Conservation (phyloP, 2,329 filamentous ascomycete genomes). For the Cyphellophora europaea region DNA sequence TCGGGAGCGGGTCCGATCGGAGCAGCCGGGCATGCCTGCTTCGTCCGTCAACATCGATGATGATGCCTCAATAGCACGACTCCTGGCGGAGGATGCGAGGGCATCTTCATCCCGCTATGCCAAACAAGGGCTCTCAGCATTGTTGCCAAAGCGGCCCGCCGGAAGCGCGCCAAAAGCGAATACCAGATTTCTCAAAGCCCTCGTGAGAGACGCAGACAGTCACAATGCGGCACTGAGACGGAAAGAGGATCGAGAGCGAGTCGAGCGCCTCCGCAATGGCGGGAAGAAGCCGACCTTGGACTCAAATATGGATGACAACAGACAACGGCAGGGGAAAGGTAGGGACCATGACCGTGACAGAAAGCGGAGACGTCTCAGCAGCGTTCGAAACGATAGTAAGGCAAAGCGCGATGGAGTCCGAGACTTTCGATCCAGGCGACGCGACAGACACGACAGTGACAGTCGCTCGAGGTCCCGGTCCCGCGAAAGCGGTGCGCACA, state of each 20-base stretch:
- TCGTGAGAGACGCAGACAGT: conserved; percentile 76
- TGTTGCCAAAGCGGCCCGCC: conserved; percentile 48
- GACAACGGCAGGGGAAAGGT: conserved; percentile 17
- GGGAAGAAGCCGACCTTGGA: conserved; percentile 32
- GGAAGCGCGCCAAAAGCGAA: conserved; percentile 76
- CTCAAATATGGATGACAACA: conserved; percentile 11
- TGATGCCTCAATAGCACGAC: conserved; percentile 69
- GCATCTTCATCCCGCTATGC: conserved; percentile 66
- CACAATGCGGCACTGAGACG: conserved; percentile 83
- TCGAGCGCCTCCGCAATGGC: conserved; percentile 57
- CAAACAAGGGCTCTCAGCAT: conserved; percentile 62
- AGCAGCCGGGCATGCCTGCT: no score
- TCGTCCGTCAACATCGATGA: conserved; percentile 18
- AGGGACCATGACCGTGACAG: conserved; percentile 14
- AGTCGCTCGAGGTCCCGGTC: conserved; percentile 6
- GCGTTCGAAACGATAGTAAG: no score
- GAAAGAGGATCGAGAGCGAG: conserved; percentile 73
- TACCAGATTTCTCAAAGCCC: conserved; percentile 76
- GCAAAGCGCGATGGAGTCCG: no score
- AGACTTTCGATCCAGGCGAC: conserved; percentile 16
- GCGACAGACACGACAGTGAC: conserved; percentile 8
- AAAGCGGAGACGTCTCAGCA: conserved; percentile 21
- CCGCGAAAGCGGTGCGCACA: neutral
- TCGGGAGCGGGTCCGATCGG: no score
- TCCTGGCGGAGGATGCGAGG: conserved; percentile 73